Conservation (phyloP, 2,329 filamentous ascomycete genomes). For the Pestalotiopsis sp. region DNA sequence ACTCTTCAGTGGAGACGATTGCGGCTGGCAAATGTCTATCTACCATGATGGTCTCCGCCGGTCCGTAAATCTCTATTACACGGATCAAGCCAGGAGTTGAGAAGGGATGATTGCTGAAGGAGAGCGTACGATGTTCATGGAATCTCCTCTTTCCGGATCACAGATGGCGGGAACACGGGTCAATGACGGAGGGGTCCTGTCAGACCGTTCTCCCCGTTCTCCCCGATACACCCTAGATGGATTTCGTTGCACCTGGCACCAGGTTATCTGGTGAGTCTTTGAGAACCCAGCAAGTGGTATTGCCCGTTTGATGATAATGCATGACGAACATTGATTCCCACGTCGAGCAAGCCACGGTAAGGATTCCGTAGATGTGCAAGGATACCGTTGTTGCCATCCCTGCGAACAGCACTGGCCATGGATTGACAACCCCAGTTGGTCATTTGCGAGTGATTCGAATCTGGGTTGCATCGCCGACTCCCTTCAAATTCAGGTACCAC, state of each 20-base stretch:
- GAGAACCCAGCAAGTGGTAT: neutral
- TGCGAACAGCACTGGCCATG: neutral
- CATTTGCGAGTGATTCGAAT: neutral
- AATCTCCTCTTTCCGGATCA: neutral
- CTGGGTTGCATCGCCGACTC: no score
- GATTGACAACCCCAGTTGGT: neutral
- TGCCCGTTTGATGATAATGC: neutral
- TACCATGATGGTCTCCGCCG: neutral
- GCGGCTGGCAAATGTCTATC: neutral
- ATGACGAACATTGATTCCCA: neutral
- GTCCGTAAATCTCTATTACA: neutral
- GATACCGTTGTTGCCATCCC: neutral
- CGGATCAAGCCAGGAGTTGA: neutral
- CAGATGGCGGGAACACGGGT: neutral
- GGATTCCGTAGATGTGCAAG: conserved; percentile 5
- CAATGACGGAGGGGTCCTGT: neutral
- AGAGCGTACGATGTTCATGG: neutral
- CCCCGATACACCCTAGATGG: neutral
- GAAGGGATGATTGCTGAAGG: neutral
- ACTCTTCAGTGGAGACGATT: neutral
- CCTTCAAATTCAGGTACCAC: no score
- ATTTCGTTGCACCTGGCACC: neutral
- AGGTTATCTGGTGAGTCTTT: neutral
- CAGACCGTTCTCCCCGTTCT: neutral
- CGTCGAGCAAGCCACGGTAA: neutral